These are phyloP conservation scores for Verticillium isaacii DNA, from an alignment of 2,329 filamentous ascomycete genomes.

Conservation along the genomic window DNA sequence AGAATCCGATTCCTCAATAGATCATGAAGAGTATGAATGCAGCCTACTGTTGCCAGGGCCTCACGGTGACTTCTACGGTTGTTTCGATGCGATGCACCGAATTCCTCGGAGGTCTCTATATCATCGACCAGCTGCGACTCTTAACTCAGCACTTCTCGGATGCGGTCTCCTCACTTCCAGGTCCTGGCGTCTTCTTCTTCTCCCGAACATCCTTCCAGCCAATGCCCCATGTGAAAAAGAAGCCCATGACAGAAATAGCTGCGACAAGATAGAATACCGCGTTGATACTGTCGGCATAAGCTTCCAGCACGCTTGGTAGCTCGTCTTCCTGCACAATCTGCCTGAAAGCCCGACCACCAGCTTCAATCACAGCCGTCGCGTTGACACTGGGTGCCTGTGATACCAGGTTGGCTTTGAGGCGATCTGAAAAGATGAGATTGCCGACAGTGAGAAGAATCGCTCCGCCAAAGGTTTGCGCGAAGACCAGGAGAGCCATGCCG, in stretches of 20 bases:
- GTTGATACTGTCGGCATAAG: slow-evolving; percentile 32
- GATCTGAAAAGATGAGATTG: slow-evolving; percentile 14
- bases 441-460: slow-evolving; percentile 38
- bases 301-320: slow-evolving; percentile 28
- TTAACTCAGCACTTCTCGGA: slow-evolving; percentile 3
- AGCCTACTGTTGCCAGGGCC: too few relatives aligned
- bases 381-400: slow-evolving; percentile 23
- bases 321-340: slow-evolving; percentile 21
- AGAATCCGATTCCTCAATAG: too few relatives aligned
- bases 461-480: slow-evolving; percentile 40
- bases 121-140: too few relatives aligned
- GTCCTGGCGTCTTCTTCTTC: slow-evolving; percentile 7
- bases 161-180: not conserved
- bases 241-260: slow-evolving; percentile 21
- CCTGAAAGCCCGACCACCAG: slow-evolving; percentile 36
- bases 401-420: not conserved
- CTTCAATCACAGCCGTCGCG: slow-evolving; percentile 27
- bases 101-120: too few relatives aligned
- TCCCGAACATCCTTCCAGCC: slow-evolving; percentile 41
- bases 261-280: slow-evolving; percentile 23
- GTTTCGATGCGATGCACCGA: too few relatives aligned
- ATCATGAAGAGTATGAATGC: too few relatives aligned
- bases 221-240: slow-evolving; percentile 35
- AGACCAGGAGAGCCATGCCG: slow-evolving; percentile 20
- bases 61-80: too few relatives aligned